Conservation (phyloP, 164 flowering plant genomes). For the Santalum album region DNA sequence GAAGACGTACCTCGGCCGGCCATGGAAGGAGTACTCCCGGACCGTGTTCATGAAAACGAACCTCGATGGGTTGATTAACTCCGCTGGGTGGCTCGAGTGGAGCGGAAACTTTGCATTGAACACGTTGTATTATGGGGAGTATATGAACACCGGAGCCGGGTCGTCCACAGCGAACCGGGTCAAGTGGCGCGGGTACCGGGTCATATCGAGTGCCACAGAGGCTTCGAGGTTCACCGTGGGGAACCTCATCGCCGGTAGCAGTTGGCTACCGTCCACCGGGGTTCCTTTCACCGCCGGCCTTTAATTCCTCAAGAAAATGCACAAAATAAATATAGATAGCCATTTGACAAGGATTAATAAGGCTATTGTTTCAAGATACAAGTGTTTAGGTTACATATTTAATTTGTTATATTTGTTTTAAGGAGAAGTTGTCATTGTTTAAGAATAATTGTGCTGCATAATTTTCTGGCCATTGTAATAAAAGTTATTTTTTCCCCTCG, state of each 20-base stretch:
- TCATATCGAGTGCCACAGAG: constrained; percentile 18
- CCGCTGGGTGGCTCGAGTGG: constrained; percentile 53
- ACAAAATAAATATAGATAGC: too few species aligned
- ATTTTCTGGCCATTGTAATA: too few species aligned
- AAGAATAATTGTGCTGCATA: too few species aligned
- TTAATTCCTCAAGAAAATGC: constrained; percentile 6
- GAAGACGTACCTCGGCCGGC: constrained; percentile 41
- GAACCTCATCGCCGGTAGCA: constrained; percentile 28
- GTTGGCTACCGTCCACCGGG: constrained; percentile 38
- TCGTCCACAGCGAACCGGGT: constrained; percentile 31
- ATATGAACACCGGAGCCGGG: constrained; percentile 40
- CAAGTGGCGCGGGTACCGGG: constrained; percentile 37
- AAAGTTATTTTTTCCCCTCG: too few species aligned
- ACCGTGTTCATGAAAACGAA: constrained; percentile 33
- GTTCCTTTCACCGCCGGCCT: constrained; percentile 47
- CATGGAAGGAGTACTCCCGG: constrained; percentile 46
- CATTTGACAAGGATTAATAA: too few species aligned
- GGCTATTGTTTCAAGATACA: too few species aligned
- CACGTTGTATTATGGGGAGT: constrained; percentile 49
- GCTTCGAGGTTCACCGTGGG: constrained; percentile 38
- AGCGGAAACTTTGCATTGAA: constrained; percentile 32
- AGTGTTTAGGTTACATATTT: too few species aligned
- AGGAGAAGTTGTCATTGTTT: too few species aligned
- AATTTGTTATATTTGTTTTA: too few species aligned
- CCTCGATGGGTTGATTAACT: constrained; percentile 27